Base-by-base conservation (phyloP, 495 filamentous ascomycete genomes). In the Entonaema liquescens region DNA sequence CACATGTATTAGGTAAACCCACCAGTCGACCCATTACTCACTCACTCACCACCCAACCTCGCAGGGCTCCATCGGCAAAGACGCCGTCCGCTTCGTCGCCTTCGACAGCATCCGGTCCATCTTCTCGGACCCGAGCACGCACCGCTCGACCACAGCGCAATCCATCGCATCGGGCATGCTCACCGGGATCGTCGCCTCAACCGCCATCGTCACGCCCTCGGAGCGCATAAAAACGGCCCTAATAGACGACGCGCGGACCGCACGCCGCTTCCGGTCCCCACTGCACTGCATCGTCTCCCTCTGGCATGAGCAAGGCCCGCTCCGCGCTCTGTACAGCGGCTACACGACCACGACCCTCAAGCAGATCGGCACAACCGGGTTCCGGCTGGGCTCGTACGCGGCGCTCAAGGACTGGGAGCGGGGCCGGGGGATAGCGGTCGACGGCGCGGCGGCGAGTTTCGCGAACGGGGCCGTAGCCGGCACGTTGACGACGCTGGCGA, bases 211-310 rank as follows among this genome's bases (percentile, higher is more conserved):
- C 2, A 91, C 89, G 23, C 89, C 89, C 0, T 88, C 86, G 0
- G 89, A 91, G 74, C 80, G 89, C 53, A 86, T 92, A 73, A 92
- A 92, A 70, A 91, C 89, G 0, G 89, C 89, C 2, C 71, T 91
- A 68, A 91, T 91, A 49, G 89, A 92, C 70, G 89, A 92, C 72
- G 89, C 89, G 3, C 77, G 87, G 19, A 79, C 73, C 1, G 71
- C 76, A 21, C 82, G 81, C 31, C 80, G 85, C 29, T 90, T 88
- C 72, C 79, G 72, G 2, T 86, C 82, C 0, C 77, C 82, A 0
- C 13, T 79, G 11, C 88, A 92, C 67, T 87, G 86, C 23, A 76
- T 86, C 3, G 57, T 67, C 1, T 60, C 81, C 0, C 81, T 92
- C 13, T 75, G 84, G 49, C 74, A 74, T 5, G 82, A 85, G 35